Evolutionary conservation across 1,139 yeast species (phyloP), one percentile per base, ranked within the genome.

Genomic region (Tardiomyces blankii): DNA sequence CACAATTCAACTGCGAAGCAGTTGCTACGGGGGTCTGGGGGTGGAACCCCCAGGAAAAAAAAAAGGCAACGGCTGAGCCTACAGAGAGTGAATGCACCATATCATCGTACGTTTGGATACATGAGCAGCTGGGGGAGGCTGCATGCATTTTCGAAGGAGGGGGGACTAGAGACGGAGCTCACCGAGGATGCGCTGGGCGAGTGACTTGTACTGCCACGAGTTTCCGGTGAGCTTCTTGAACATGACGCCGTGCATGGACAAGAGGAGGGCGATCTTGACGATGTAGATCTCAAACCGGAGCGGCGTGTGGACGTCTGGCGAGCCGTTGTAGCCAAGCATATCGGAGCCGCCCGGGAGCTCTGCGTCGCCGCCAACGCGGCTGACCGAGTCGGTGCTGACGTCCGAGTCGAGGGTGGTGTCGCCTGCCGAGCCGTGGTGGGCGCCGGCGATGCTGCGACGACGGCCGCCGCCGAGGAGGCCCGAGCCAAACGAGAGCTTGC

Each of bases 171-270:
- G 69, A 57, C 83, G 82, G 64, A 89, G 72, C 57, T 86, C 91
- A 51, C 77, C 75, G 65, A 89, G 74, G 43, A 89, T 82, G 63
- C 82, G 87, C 49, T 93, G 81, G 2, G 96, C 97, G 62, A 89
- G 70, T n/a, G 88, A 82, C 68, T 89, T 89, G 67, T 89, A 89
- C 66, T 84, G 78, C 97, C 97, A 89, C 2, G 96, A 86, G 63
- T 91, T 88, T 57, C 98, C 98, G 49, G 85, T 75, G 41, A 89
- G 74, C 63, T 89, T 89, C 71, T 89, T 91, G 69, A 91, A 88
- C 64, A 89, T 96, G 45, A 91, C 91, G 63, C 97, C 98, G 54
- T 85, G 88, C 51, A 91, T 72, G 12, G 94, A 88, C 35, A 30
- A 9, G 48, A 89, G 84, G 54, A 91, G 72, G 41, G 96, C 95